Percentiles rank a stretch among this genome's conserved stretches.
These are phyloP conservation scores for Beauveria australis DNA, from an alignment of 2,329 filamentous ascomycete genomes.

Conservation along the genomic window DNA sequence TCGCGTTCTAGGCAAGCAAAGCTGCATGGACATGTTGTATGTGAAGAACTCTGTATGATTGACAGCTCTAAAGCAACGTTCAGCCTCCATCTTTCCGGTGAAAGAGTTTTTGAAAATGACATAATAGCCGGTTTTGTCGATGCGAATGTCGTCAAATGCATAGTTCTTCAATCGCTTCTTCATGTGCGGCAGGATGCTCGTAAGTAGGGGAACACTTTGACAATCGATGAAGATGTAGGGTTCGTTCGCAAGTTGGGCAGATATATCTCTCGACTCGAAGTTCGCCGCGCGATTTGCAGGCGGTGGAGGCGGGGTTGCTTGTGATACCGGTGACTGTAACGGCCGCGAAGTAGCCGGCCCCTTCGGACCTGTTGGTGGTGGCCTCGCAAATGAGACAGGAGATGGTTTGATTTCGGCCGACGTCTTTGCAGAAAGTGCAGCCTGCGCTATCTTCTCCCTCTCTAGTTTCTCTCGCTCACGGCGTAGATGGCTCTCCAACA, in stretches of 20 bases:
- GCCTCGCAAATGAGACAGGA: conserved; percentile 27
- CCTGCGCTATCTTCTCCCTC: conserved; percentile 24
- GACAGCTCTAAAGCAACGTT: conserved; percentile 69
- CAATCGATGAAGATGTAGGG: conserved; percentile 91
- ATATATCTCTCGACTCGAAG: conserved; percentile 58
- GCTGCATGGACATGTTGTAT: conserved; percentile 85
- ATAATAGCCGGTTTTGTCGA: conserved; percentile 83
- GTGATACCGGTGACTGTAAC: conserved; percentile 34
- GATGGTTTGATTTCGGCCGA: conserved; percentile 31
- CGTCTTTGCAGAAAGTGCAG: conserved; percentile 21
- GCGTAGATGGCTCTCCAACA: conserved; percentile 68
- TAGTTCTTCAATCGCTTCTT: conserved; percentile 82
- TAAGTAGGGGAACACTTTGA: conserved; percentile 77
- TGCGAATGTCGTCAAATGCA: conserved; percentile 70
- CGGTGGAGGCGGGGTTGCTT: conserved; percentile 25
- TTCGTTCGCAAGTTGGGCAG: conserved; percentile 62
- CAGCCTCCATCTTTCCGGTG: conserved; percentile 69
- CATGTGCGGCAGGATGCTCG: conserved; percentile 79
- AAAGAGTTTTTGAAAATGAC: conserved; percentile 78
- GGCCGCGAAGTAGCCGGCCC: conserved; percentile 48
- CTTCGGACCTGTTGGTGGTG: conserved; percentile 79
- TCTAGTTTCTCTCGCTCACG: conserved; percentile 56
- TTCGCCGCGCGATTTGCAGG: conserved; percentile 31
- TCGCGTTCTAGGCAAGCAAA: conserved; percentile 35
- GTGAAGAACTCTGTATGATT: conserved; percentile 84